Evolutionary conservation across 1,284 basidiomycete species (phyloP).

Genomic region (Puccinia polysora): DNA sequence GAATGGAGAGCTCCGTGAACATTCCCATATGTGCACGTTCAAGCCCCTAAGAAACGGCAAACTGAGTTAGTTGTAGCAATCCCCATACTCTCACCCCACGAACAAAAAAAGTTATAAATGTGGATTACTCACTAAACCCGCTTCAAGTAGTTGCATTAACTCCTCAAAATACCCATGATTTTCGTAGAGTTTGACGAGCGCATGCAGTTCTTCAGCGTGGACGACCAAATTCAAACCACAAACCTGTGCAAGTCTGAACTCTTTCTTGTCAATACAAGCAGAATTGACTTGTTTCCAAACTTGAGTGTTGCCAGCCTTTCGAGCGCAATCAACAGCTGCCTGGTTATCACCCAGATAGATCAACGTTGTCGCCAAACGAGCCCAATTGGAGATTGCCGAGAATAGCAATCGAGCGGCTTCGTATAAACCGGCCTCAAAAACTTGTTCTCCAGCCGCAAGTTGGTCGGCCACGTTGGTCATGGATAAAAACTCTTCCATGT

Average conservation of each 20-base stretch:
- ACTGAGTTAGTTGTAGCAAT: neutral
- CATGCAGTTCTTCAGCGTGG: constrained; percentile 86
- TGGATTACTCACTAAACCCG: constrained; percentile 80
- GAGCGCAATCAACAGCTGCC: constrained; percentile 92
- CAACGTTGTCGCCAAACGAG: constrained; percentile 90
- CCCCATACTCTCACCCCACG: too few species aligned
- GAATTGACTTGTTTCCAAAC: constrained; percentile 99
- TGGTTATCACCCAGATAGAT: constrained; percentile 99
- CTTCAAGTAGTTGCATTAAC: constrained; percentile 82
- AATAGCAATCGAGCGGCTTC: constrained; percentile 94
- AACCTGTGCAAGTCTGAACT: constrained; percentile 97
- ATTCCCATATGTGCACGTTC: constrained; percentile 83
- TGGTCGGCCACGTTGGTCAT: constrained; percentile 98
- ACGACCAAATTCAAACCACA: constrained; percentile 93
- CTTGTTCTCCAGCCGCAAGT: constrained; percentile 78
- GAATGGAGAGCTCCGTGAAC: constrained; percentile 88
- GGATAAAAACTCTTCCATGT: constrained; percentile 98
- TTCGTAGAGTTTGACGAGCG: constrained; percentile 80
- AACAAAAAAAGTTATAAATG: too few species aligned
- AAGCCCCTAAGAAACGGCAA: constrained; percentile 53
- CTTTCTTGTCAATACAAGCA: constrained; percentile 92
- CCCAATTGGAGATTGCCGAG: constrained; percentile 97
- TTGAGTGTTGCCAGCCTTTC: constrained; percentile 98
- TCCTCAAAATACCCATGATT: constrained; percentile 90
- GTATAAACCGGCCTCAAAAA: constrained; percentile 97